Conservation (phyloP, 1,284 basidiomycete species). For the Fomitopsis betulina region DNA sequence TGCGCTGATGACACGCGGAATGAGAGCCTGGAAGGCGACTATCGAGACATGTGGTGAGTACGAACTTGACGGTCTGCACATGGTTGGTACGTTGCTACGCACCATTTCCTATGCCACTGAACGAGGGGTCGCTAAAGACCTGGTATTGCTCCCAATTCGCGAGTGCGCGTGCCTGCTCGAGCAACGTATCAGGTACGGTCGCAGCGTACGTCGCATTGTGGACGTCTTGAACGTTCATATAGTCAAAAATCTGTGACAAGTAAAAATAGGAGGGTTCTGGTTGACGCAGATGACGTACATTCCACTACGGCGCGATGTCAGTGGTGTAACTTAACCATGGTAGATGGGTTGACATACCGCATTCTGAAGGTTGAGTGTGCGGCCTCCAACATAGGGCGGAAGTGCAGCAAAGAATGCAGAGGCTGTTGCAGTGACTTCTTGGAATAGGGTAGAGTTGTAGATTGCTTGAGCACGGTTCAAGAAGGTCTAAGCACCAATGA, state of each 20-base stretch:
- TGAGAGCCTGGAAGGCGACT: constrained; percentile 44
- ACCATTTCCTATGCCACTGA: constrained; percentile 36
- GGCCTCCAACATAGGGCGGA: constrained; percentile 36
- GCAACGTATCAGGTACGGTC: constrained; percentile 27
- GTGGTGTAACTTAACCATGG: background rate
- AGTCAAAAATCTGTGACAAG: constrained; percentile 39
- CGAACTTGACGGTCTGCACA: background rate
- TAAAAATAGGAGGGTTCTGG: background rate
- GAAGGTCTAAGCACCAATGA: constrained; percentile 22
- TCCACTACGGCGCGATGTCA: constrained; percentile 25
- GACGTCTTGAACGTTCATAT: constrained; percentile 48
- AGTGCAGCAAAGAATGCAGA: constrained; percentile 38
- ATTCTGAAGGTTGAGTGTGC: constrained; percentile 37
- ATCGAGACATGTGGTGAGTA: background rate
- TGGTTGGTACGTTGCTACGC: background rate
- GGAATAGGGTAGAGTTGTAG: constrained; percentile 34
- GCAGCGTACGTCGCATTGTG: constrained; percentile 37
- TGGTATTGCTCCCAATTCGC: constrained; percentile 50
- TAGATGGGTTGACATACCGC: constrained; percentile 26
- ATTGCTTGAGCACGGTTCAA: constrained; percentile 23
- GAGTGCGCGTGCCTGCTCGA: constrained; percentile 37
- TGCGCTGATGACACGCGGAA: constrained; percentile 40
- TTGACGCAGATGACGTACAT: constrained; percentile 20
- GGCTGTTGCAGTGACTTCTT: constrained; percentile 28
- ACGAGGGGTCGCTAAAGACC: constrained; percentile 37